These are phyloP conservation scores for Aurinia saxatilis DNA, from an alignment of 345 rosid genomes.

Conservation along the genomic window DNA sequence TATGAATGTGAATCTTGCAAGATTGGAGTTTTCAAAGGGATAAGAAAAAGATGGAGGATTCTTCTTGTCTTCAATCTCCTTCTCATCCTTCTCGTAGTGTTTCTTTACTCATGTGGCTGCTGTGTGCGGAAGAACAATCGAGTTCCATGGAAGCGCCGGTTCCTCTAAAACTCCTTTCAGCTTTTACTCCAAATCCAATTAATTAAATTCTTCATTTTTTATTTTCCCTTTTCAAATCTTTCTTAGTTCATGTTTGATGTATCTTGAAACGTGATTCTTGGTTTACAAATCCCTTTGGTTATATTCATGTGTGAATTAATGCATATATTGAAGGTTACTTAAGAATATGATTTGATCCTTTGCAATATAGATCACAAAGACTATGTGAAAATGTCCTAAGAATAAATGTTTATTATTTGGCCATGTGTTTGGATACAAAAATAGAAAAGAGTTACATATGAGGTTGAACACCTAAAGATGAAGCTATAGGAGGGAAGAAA, in stretches of 20 bases:
- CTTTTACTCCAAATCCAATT: neutral
- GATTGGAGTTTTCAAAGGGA: conserved; percentile 33
- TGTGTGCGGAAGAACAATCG: conserved; percentile 30
- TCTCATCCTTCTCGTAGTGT: conserved; percentile 22
- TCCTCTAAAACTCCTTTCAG: neutral
- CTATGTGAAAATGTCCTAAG: neutral
- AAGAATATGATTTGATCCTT: neutral
- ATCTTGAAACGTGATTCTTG: neutral
- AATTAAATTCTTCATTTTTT: neutral
- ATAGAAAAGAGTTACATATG: neutral
- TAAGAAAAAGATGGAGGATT: conserved; percentile 37
- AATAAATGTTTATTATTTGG: neutral
- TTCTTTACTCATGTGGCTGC: conserved; percentile 31
- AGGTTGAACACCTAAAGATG: neutral
- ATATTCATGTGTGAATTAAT: neutral
- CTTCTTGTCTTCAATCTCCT: conserved; percentile 24
- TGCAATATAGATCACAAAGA: neutral
- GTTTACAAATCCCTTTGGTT: conserved; percentile 1
- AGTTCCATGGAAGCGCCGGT: conserved; percentile 30
- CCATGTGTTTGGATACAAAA: neutral
- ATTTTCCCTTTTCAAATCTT: neutral
- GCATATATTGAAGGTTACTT: neutral
- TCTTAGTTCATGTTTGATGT: conserved; percentile 6
- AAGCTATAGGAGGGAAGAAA: neutral
- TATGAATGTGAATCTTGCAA: conserved; percentile 52